Base-by-base conservation (phyloP, 768 basidiomycete species). In the Pholiota microspora region DNA sequence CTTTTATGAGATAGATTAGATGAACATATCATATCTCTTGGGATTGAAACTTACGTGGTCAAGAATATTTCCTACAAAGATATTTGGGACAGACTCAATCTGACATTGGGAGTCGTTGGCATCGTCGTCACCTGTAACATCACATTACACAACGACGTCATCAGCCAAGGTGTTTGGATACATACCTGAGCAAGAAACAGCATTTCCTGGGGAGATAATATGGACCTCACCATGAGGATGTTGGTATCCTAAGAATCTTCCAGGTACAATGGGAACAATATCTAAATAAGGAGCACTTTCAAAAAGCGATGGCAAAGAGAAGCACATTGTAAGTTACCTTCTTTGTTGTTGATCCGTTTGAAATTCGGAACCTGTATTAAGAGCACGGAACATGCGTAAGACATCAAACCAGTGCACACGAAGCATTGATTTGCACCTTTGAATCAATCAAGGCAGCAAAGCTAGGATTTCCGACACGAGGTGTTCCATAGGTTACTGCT, bases 101-200 rank as follows among this genome's bases (percentile, higher is more conserved):
- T 77, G 77, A 67, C 87, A 88, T 51, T 79, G 69, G 10, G 71
- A 18, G 51, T 83, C 80, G 12, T 72, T 76, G 4, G 73, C 73
- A 56, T 88, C 79, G 62, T 88, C 86, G 52, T 82, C 68, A 0
- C 78, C 80, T 78, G 49, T n/a, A n/a, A n/a, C n/a, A n/a, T n/a
- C n/a, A n/a, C n/a, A n/a, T n/a, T n/a, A n/a, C n/a, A n/a, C 73
- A 56, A 88, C 79, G 62, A 88, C 86, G 52, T 82, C 68, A 0
- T 77, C 80, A 78, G 49, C 38, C 7, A 9, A 18, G 28, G 21
- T 6, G 21, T 40, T 16, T 2, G 5, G 40, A 29, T 9, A 62
- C 62, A 23, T 47, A 69, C 73, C 73, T 24, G 73, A 59, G 57
- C 74, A 76, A 23, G 68, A 59, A 23, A 71, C 65, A 38, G 67